Percentiles rank a stretch among this genome's conserved stretches.
These are phyloP conservation scores for Metschnikowia colocasiae DNA, from an alignment of 805 yeast species.

Conservation along the genomic window DNA sequence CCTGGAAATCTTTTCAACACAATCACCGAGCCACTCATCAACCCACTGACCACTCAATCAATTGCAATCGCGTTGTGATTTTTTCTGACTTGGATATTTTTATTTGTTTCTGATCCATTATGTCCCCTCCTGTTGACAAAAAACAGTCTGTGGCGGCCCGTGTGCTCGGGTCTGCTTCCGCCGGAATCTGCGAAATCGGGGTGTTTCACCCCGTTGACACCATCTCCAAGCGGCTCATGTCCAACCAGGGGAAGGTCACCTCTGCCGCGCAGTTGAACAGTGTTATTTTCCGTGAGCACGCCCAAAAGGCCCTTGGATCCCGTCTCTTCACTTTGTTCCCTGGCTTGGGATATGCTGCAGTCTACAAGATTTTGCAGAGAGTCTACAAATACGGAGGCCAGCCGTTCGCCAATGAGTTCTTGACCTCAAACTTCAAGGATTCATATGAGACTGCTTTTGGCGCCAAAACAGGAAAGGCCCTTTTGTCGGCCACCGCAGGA, in stretches of 20 bases:
- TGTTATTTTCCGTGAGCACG: constrained; percentile 83
- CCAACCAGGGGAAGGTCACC: constrained; percentile 68
- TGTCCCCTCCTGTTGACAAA: constrained; percentile 51
- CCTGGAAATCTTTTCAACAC: not conserved
- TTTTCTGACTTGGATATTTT: no score
- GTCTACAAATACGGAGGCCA: constrained; percentile 99
- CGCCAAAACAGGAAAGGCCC: constrained; percentile 93
- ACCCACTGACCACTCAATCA: not conserved
- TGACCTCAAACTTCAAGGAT: constrained; percentile 67
- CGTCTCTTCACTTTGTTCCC: constrained; percentile 88
- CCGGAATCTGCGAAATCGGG: constrained; percentile 94
- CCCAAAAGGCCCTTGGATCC: constrained; percentile 62
- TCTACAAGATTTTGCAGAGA: constrained; percentile 92
- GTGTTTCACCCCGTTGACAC: constrained; percentile 99
- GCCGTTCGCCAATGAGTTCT: constrained; percentile 94
- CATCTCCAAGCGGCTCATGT: constrained; percentile 91
- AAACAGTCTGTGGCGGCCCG: constrained; percentile 88
- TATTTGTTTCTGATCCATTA: no score
- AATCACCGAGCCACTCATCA: not conserved
- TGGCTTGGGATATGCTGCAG: constrained; percentile 97
- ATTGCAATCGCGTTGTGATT: no score
- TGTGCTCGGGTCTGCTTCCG: constrained; percentile 95
- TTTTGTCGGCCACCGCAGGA: constrained; percentile 96
- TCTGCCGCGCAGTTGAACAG: constrained; percentile 65
- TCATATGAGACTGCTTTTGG: constrained; percentile 78